Percentiles rank a stretch among this genome's conserved stretches.
Evolutionary conservation across 176 grass and related monocot genomes (phyloP).

Genomic region (Oryza glaberrima): DNA sequence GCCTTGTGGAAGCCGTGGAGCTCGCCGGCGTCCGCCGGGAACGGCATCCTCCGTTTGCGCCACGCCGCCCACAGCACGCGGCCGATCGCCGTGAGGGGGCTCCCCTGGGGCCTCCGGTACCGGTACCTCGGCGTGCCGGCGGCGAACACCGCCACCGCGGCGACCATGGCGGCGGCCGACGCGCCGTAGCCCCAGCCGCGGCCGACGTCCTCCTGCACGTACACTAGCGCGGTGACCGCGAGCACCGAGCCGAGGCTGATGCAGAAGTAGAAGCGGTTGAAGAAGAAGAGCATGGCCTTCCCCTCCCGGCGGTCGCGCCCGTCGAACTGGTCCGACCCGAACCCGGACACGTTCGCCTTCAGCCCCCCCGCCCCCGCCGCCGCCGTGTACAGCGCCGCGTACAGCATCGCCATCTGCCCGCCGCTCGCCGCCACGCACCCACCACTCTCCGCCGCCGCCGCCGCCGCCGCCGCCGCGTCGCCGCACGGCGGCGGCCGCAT

Average conservation of each 20-base stretch:
- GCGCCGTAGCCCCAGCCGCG: conserved; percentile 60
- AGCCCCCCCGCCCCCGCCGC: conserved; percentile 54
- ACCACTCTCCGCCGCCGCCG: conserved; percentile 26
- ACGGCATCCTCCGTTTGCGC: conserved; percentile 40
- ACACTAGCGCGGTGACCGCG: conserved; percentile 74
- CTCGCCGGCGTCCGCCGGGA: conserved; percentile 33
- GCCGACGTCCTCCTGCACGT: conserved; percentile 69
- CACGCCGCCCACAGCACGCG: conserved; percentile 46
- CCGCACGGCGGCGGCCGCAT: conserved; percentile 44
- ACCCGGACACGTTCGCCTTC: conserved; percentile 71
- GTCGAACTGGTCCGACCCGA: conserved; percentile 70
- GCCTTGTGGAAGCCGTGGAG: conserved; percentile 46
- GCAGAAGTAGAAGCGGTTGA: conserved; percentile 84
- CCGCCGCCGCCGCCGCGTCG: neutral
- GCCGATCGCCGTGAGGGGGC: conserved; percentile 51
- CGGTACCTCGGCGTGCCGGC: conserved; percentile 42
- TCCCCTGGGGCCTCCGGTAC: conserved; percentile 46
- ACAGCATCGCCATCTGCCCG: conserved; percentile 49
- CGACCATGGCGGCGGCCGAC: conserved; percentile 50
- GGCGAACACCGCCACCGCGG: conserved; percentile 40
- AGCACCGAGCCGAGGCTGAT: conserved; percentile 75
- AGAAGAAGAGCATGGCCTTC: conserved; percentile 72
- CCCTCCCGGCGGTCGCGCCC: conserved; percentile 49
- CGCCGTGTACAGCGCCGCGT: conserved; percentile 54
- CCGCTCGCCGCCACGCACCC: conserved; percentile 51